Evolutionary conservation across 805 yeast genomes (phyloP).

Genomic region (Kazachstania martiniae): DNA sequence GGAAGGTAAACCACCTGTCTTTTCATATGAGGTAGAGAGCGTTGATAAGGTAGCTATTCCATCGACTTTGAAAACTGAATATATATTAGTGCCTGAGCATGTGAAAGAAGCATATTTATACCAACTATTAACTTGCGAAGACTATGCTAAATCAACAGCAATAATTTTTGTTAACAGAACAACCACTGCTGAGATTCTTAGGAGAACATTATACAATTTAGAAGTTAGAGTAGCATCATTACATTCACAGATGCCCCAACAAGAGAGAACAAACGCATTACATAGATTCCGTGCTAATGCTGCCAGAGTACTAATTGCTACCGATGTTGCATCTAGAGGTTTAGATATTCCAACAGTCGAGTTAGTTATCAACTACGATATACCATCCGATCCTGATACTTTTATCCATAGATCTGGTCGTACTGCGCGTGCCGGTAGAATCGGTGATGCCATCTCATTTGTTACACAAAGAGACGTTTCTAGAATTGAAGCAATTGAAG

Average conservation of each 20-base stretch:
- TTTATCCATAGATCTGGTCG: slow-evolving; percentile 96
- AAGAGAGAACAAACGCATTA: slow-evolving; percentile 80
- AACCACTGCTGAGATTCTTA: slow-evolving; percentile 74
- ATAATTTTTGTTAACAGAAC: slow-evolving; percentile 90
- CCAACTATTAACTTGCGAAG: slow-evolving; percentile 51
- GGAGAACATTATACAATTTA: slow-evolving; percentile 62
- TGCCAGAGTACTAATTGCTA: slow-evolving; percentile 84
- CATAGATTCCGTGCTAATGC: slow-evolving; percentile 93
- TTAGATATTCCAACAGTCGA: slow-evolving; percentile 90
- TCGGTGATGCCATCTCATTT: slow-evolving; percentile 73
- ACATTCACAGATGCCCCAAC: slow-evolving; percentile 91
- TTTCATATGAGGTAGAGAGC: slow-evolving; percentile 16
- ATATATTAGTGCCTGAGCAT: slow-evolving; percentile 71
- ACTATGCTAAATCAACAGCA: slow-evolving; percentile 54
- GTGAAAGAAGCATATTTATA: slow-evolving; percentile 85
- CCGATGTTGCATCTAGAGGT: slow-evolving; percentile 97
- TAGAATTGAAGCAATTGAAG: slow-evolving; percentile 78
- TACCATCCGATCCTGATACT: slow-evolving; percentile 94
- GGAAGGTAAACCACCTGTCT: slow-evolving; percentile 43
- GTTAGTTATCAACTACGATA: slow-evolving; percentile 80
- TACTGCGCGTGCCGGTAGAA: slow-evolving; percentile 95
- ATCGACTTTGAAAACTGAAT: slow-evolving; percentile 49
- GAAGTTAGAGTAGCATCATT: slow-evolving; percentile 79
- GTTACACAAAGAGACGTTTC: slow-evolving; percentile 79
- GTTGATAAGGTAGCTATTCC: slow-evolving; percentile 77